phyloP scores from a whole-genome alignment of 176 grass and related monocot species.

The Carex scoparia region DNA sequence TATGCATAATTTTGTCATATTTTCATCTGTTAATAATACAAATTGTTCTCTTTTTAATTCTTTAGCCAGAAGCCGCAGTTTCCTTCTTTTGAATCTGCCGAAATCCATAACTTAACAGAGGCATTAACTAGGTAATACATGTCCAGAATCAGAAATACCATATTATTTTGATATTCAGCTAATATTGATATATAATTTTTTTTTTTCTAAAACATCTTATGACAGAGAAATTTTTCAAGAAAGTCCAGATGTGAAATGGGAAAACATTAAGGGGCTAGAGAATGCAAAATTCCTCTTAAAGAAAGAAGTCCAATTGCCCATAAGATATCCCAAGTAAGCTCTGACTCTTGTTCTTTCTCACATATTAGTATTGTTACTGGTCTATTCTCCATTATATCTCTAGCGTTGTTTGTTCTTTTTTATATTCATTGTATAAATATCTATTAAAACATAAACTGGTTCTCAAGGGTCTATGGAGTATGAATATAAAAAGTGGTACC shows the following conservation, averaged over 20 bases:
- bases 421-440: background rate
- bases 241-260: conserved; percentile 97
- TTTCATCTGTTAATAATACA: background rate
- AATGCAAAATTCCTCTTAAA: conserved; percentile 84
- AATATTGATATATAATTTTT: background rate
- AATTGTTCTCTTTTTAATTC: background rate
- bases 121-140: conserved; percentile 58
- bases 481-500: background rate
- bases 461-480: background rate
- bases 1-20: background rate
- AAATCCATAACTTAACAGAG: conserved; percentile 75
- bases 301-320: conserved; percentile 90
- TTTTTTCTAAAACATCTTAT: background rate
- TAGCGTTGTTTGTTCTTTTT: background rate
- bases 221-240: conserved; percentile 77
- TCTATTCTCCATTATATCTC: background rate
- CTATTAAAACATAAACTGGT: background rate
- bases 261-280: conserved; percentile 94
- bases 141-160: background rate
- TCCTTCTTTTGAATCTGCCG: conserved; percentile 70
- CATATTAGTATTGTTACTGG: background rate
- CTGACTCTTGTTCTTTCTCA: conserved; percentile 7
- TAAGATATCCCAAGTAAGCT: conserved; percentile 97
- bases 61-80: conserved; percentile 71
- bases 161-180: background rate